These are phyloP conservation scores for Lactarius hatsudake DNA, from an alignment of 768 basidiomycete genomes.

Conservation along the genomic window DNA sequence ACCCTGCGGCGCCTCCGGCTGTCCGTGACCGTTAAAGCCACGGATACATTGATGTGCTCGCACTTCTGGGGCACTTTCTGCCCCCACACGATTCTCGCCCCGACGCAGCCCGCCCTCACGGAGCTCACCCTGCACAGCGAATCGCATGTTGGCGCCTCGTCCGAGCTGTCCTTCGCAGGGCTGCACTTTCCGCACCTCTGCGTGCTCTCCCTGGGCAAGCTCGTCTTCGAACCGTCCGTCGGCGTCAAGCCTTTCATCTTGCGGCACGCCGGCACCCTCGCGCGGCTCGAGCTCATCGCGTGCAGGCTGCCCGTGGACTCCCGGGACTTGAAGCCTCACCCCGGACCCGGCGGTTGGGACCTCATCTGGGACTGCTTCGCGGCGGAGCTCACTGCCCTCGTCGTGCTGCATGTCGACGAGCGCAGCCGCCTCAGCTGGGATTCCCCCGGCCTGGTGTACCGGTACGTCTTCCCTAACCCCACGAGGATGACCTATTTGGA, in stretches of 20 bases:
- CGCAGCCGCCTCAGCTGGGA: too few relatives aligned
- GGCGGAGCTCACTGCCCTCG: background rate
- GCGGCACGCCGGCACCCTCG: background rate
- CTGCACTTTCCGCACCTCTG: constrained; percentile 2
- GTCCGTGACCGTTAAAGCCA: background rate
- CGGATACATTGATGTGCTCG: too few relatives aligned
- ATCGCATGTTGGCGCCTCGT: background rate
- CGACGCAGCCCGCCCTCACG: background rate
- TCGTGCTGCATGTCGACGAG: background rate
- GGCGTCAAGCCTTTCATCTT: background rate
- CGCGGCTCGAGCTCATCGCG: background rate
- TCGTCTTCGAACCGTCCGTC: background rate
- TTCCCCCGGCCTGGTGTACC: too few relatives aligned
- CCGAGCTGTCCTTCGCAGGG: background rate
- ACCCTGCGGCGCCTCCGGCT: background rate
- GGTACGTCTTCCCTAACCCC: too few relatives aligned
- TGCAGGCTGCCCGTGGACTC: background rate
- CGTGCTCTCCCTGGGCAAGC: background rate
- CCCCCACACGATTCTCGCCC: background rate
- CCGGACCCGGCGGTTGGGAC: background rate
- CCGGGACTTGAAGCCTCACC: too few relatives aligned
- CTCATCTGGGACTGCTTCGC: background rate
- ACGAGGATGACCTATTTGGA: too few relatives aligned
- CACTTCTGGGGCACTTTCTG: background rate
- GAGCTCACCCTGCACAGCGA: constrained; percentile 5